A percentile compares a stretch with the other conserved stretches of the same genome.
Conservation (phyloP, 2,329 filamentous ascomycete species). For the Aureobasidium sp. region DNA sequence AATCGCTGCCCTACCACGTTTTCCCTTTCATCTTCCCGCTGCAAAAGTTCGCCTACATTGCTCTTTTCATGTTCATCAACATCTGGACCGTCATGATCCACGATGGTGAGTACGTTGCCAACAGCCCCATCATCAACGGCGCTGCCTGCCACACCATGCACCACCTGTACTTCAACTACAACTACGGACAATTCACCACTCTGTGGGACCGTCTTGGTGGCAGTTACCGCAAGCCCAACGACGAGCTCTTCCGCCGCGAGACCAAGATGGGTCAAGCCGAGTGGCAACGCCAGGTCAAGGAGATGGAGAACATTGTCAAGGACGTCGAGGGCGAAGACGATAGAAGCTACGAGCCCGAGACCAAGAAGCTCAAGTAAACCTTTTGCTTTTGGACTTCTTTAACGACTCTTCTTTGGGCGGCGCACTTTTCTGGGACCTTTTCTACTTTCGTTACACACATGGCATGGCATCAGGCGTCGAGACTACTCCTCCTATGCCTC, state of each 20-base stretch:
- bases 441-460: background rate
- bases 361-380: slow-evolving; percentile 36
- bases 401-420: background rate
- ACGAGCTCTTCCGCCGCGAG: slow-evolving; percentile 76
- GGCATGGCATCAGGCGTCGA: slow-evolving; percentile 8
- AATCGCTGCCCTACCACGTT: slow-evolving; percentile 85
- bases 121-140: slow-evolving; percentile 87
- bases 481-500: background rate
- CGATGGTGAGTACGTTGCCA: slow-evolving; percentile 88
- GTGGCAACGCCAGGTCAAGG: slow-evolving; percentile 70
- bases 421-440: background rate
- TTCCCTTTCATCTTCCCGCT: slow-evolving; percentile 91
- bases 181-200: slow-evolving; percentile 92
- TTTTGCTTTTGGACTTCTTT: background rate
- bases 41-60: slow-evolving; percentile 82
- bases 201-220: slow-evolving; percentile 83
- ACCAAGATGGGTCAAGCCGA: slow-evolving; percentile 75
- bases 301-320: slow-evolving; percentile 69
- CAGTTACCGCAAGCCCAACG: slow-evolving; percentile 79
- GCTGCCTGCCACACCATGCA: slow-evolving; percentile 92
- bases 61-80: slow-evolving; percentile 86
- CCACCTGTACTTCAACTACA: slow-evolving; percentile 81
- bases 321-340: slow-evolving; percentile 59
- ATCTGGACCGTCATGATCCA: slow-evolving; percentile 96
- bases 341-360: slow-evolving; percentile 34